Evolutionary conservation across 2,329 filamentous ascomycete species (phyloP), one percentile per base, ranked within the genome.

Genomic region (Lasiodiplodia citricola): DNA sequence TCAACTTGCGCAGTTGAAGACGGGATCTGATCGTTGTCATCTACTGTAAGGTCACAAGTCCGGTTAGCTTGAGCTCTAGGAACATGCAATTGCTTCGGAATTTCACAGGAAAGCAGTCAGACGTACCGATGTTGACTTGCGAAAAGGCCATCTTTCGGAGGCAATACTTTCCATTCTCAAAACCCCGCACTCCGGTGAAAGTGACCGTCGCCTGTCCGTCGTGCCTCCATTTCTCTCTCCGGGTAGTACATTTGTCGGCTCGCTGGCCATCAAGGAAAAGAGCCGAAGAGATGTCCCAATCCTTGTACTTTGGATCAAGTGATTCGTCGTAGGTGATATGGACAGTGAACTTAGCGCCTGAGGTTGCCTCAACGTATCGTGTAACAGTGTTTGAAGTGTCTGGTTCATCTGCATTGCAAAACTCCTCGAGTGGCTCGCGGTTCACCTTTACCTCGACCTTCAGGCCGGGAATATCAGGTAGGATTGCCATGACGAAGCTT

Each of bases 401-500:
- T 31, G 28, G 14, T 28, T 28, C 23, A 28, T 60, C 38, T 1
- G 31, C 57, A 23, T 23, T n/a, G 3, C n/a, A 2, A 16, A 28
- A 28, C 38, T 60, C 57, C 11, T 28, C 21, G 21, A 41, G 37
- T 2, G 23, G 14, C 16, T 11, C 21, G 14, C 38, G 14, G 28
- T 47, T 10, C 5, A 60, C 57, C 18, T 3, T 47, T 18, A 60
- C 14, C 35, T 60, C 38, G 11, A 25, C 57, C 3, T n/a, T 23
- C 5, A 60, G 7, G 23, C 57, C 57, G 7, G 57, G 57, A 44
- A 60, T 16, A n/a, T 14, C 14, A 13, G 38, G 14, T 5, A 60
- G 16, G 57, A 60, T 47, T 16, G 56, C 38, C 56, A 60, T 60
- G n/a, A 16, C 11, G 21, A 60, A n/a, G 7, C 21, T 44, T n/a